Evolutionary conservation across 1,284 basidiomycete genomes (phyloP).

Genomic region (Puccinia horiana): DNA sequence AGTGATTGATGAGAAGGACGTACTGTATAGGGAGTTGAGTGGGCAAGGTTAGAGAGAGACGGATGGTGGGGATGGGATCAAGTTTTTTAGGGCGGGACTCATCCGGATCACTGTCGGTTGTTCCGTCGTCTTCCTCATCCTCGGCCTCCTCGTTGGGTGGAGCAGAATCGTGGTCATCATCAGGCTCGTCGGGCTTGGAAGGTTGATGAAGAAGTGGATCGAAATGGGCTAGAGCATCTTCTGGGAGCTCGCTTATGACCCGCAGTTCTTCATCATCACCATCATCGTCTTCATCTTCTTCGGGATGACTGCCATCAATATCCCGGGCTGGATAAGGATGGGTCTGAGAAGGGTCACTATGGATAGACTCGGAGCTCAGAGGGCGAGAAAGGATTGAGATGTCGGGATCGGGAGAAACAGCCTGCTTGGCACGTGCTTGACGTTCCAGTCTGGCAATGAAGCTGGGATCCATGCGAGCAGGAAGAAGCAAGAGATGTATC

Average conservation of each 20-base stretch:
- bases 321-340: slow-evolving; percentile 8
- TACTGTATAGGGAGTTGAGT: slow-evolving; percentile 8
- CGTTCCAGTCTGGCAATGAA: slow-evolving; percentile 36
- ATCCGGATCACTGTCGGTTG: slow-evolving; percentile 27
- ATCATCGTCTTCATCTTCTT: slow-evolving; percentile 30
- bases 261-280: slow-evolving; percentile 47
- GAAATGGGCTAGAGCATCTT: background rate
- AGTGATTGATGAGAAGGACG: background rate
- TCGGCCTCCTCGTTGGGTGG: slow-evolving; percentile 34
- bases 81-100: slow-evolving; percentile 35
- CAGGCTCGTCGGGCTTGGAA: background rate
- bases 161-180: background rate
- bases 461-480: slow-evolving; percentile 8
- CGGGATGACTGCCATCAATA: slow-evolving; percentile 33
- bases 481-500: no score
- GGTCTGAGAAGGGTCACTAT: background rate
- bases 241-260: slow-evolving; percentile 23
- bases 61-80: slow-evolving; percentile 44
- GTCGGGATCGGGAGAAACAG: slow-evolving; percentile 25
- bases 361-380: background rate
- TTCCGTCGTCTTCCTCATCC: slow-evolving; percentile 47
- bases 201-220: background rate
- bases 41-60: slow-evolving; percentile 17
- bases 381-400: background rate
- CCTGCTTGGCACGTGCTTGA: slow-evolving; percentile 35